These are phyloP conservation scores for Dicorynia guianensis DNA, from an alignment of 306 rosid genomes.

Conservation along the genomic window DNA sequence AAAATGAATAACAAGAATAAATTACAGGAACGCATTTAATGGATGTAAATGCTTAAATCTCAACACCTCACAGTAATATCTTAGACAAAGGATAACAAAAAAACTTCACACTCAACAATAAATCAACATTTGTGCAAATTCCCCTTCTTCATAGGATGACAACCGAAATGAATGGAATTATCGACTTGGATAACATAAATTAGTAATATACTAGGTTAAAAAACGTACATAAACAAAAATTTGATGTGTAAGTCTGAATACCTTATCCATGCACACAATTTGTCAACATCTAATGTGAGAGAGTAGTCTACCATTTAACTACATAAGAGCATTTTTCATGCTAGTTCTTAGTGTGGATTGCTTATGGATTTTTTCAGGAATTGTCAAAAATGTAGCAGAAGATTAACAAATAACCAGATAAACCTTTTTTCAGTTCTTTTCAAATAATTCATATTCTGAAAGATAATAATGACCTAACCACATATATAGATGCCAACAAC, in stretches of 20 bases:
- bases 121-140: not conserved
- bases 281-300: slow-evolving; percentile 24
- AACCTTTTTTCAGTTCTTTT: slow-evolving; percentile 20
- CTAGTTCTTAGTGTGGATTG: not conserved
- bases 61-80: slow-evolving; percentile 7
- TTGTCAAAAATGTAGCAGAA: slow-evolving; percentile 13
- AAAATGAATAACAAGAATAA: slow-evolving; percentile 18
- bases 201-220: not conserved
- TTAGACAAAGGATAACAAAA: slow-evolving; percentile 6
- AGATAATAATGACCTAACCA: slow-evolving; percentile 24
- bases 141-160: slow-evolving; percentile 14
- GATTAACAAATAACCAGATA: slow-evolving; percentile 20
- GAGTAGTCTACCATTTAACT: slow-evolving; percentile 2
- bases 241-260: slow-evolving; percentile 14
- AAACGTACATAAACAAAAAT: not conserved
- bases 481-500: slow-evolving; percentile 34
- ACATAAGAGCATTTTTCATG: slow-evolving; percentile 32
- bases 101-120: slow-evolving; percentile 15
- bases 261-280: slow-evolving; percentile 22
- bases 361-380: not conserved
- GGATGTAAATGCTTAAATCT: slow-evolving; percentile 11
- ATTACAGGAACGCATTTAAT: not conserved
- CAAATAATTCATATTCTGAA: slow-evolving; percentile 36
- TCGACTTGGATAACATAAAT: slow-evolving; percentile 23
- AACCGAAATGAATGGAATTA: slow-evolving; percentile 1